These are phyloP conservation scores for Penicillium griseofulvum DNA, from an alignment of 2,329 filamentous ascomycete species.

Conservation along the genomic window DNA sequence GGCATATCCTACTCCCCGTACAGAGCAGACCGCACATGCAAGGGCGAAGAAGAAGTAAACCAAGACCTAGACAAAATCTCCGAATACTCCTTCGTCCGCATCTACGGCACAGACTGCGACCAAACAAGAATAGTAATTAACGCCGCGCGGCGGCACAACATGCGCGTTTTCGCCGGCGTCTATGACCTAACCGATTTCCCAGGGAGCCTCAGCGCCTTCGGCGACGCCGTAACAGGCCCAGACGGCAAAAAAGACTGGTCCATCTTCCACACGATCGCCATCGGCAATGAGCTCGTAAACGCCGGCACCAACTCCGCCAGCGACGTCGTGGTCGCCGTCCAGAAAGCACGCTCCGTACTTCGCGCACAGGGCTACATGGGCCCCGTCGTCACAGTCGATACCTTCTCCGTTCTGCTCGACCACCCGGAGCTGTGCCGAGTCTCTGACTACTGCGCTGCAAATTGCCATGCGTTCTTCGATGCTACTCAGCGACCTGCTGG, in stretches of 20 bases:
- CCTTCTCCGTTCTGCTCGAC: conserved; percentile 64
- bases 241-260: conserved; percentile 57
- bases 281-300: conserved; percentile 81
- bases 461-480: conserved; percentile 84
- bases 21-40: conserved; percentile 61
- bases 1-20: conserved; percentile 62
- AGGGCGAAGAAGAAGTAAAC: conserved; percentile 61
- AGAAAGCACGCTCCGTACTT: conserved; percentile 57
- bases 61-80: conserved; percentile 61
- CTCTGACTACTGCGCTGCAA: conserved; percentile 77
- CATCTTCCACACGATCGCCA: conserved; percentile 65
- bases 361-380: conserved; percentile 65
- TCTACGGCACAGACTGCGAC: conserved; percentile 78
- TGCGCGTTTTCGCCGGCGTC: conserved; percentile 73
- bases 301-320: conserved; percentile 53
- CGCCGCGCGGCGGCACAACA: conserved; percentile 61
- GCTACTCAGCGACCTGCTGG: conserved; percentile 55
- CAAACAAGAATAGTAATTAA: conserved; percentile 63
- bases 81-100: conserved; percentile 64
- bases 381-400: conserved; percentile 76
- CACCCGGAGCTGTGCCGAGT: conserved; percentile 68
- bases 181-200: conserved; percentile 61
- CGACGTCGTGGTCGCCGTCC: conserved; percentile 58
- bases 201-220: conserved; percentile 60
- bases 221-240: conserved; percentile 53